Evolutionary conservation across 495 filamentous ascomycete genomes (phyloP).

Genomic region (Tuber calosporum): DNA sequence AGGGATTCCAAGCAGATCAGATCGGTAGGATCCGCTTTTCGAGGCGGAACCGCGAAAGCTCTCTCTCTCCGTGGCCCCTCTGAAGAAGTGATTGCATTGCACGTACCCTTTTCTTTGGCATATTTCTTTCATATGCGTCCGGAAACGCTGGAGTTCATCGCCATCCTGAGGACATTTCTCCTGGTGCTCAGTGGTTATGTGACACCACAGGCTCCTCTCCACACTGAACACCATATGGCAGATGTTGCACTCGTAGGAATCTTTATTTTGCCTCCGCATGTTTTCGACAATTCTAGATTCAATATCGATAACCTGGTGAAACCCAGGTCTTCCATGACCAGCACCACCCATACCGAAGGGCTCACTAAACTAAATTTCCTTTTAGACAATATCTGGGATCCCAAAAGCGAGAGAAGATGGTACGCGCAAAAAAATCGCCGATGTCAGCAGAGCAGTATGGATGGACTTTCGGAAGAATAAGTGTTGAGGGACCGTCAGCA

Average conservation of each 20-base stretch:
- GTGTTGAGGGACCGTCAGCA: neutral
- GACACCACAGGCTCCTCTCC: neutral
- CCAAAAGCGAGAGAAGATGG: neutral
- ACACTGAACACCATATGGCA: neutral
- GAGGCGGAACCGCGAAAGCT: neutral
- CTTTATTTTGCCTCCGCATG: conserved; percentile 10
- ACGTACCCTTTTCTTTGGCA: conserved; percentile 15
- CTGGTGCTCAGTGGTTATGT: neutral
- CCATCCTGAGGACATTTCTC: neutral
- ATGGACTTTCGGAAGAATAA: neutral
- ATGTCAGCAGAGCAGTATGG: neutral
- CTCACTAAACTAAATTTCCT: neutral
- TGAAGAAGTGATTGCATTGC: neutral
- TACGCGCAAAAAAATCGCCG: neutral
- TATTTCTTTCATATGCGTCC: conserved; percentile 8
- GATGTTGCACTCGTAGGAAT: conserved; percentile 1
- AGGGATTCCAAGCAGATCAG: neutral
- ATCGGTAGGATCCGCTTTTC: neutral
- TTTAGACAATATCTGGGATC: neutral
- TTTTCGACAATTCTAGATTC: conserved; percentile 7
- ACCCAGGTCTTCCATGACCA: neutral
- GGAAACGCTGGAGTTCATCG: neutral
- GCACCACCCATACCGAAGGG: neutral
- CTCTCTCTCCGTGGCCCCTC: neutral
- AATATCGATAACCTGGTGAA: conserved; percentile 7